Evolutionary conservation across 2,329 filamentous ascomycete species (phyloP).

Genomic region (Celoporthe dispersa): DNA sequence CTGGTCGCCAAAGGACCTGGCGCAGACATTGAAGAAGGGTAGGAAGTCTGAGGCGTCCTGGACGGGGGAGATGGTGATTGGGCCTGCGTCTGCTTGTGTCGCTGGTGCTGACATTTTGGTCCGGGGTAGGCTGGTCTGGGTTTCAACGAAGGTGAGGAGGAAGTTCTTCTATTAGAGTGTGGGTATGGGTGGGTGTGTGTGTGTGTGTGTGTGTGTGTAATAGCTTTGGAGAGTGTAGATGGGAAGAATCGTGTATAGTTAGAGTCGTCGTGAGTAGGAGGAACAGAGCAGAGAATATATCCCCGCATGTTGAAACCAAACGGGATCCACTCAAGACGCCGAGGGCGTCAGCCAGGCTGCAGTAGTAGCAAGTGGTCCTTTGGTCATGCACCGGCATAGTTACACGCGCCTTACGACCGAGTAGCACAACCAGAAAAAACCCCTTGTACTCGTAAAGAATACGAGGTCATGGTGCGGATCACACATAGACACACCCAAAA

Average conservation of each 20-base stretch:
- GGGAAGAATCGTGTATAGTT: not conserved
- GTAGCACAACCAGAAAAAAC: not conserved
- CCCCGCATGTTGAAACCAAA: not conserved
- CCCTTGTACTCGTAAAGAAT: not conserved
- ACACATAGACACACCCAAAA: no score
- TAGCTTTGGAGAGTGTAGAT: not conserved
- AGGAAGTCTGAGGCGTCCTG: not conserved
- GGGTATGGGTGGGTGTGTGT: not conserved
- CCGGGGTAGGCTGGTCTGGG: not conserved
- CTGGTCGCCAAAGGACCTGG: conserved; percentile 55
- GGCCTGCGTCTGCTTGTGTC: not conserved
- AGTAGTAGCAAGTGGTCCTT: not conserved
- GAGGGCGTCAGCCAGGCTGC: not conserved
- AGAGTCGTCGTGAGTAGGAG: not conserved
- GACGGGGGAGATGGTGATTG: not conserved
- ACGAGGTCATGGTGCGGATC: not conserved
- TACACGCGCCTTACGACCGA: not conserved
- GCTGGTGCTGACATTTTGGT: not conserved
- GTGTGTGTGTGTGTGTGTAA: not conserved
- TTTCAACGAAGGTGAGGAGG: not conserved
- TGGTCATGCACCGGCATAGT: not conserved
- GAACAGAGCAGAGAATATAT: not conserved
- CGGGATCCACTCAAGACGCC: not conserved
- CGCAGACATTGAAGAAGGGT: conserved; percentile 28
- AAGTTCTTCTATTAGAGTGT: no score